phyloP scores from a whole-genome alignment of 2,329 filamentous ascomycete species.

The Albophoma yamanashiensis region DNA sequence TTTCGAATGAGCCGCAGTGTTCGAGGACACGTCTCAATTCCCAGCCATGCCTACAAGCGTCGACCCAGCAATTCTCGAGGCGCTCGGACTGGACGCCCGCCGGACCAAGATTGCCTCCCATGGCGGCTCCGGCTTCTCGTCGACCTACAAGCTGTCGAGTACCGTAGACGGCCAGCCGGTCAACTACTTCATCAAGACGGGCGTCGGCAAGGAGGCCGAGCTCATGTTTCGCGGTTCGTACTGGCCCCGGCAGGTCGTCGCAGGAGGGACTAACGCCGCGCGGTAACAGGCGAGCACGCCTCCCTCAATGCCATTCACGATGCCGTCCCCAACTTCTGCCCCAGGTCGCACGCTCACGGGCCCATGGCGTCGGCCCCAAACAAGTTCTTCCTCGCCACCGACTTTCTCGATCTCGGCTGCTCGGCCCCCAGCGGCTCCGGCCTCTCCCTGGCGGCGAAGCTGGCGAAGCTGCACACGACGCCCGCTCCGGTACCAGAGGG shows the following conservation, averaged over 20 bases:
- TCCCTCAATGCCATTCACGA: conserved; percentile 74
- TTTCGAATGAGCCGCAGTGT: not conserved
- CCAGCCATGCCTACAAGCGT: conserved; percentile 33
- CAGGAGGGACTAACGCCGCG: not conserved
- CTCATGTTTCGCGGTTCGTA: conserved; percentile 57
- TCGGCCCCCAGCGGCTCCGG: conserved; percentile 32
- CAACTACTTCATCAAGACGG: conserved; percentile 65
- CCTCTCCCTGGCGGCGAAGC: conserved; percentile 58
- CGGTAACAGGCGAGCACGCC: conserved; percentile 57
- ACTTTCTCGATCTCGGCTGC: conserved; percentile 61
- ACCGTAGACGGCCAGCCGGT: conserved; percentile 35
- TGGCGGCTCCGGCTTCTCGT: conserved; percentile 58
- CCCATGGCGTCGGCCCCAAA: conserved; percentile 37
- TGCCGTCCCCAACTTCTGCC: conserved; percentile 64
- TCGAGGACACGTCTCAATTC: not conserved
- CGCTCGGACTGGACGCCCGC: conserved; percentile 46
- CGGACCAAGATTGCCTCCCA: conserved; percentile 45
- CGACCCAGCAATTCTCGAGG: conserved; percentile 51
- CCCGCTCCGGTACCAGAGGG: conserved; percentile 56
- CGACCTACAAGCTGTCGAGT: conserved; percentile 48
- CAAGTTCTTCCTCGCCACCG: conserved; percentile 55
- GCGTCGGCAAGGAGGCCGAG: conserved; percentile 44
- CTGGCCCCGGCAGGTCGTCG: not conserved
- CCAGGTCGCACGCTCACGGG: conserved; percentile 65
- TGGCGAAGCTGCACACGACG: conserved; percentile 69